phyloP scores from a whole-genome alignment of 2,329 filamentous ascomycete genomes.

The Apiospora sp. region DNA sequence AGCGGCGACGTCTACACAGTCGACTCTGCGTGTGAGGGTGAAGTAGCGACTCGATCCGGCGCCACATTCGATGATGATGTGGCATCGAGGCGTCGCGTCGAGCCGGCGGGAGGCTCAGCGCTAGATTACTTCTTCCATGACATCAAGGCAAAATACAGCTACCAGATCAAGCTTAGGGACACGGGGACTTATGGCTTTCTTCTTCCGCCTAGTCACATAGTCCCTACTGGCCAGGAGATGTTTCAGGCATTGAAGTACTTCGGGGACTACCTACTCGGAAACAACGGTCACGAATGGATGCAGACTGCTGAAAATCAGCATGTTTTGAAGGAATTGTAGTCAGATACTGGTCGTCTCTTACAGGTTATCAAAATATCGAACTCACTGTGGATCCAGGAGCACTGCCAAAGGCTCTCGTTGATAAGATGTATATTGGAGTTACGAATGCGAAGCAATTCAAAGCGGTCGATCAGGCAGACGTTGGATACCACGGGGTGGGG shows the following conservation, averaged over 20 bases:
- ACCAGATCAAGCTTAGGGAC: constrained; percentile 93
- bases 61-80: constrained; percentile 30
- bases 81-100: constrained; percentile 58
- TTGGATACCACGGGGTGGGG: no score
- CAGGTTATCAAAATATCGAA: not conserved
- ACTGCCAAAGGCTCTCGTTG: not conserved
- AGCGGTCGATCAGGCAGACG: not conserved
- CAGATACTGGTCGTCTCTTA: not conserved
- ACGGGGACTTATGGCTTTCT: constrained; percentile 95
- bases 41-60: constrained; percentile 54
- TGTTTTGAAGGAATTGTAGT: not conserved
- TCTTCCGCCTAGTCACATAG: constrained; percentile 83
- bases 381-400: not conserved
- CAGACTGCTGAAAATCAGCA: not conserved
- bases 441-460: not conserved
- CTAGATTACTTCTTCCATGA: constrained; percentile 97
- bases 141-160: constrained; percentile 81
- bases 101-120: constrained; percentile 82
- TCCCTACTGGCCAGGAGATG: constrained; percentile 88
- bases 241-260: constrained; percentile 85
- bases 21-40: constrained; percentile 86
- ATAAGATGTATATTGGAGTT: not conserved
- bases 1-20: constrained; percentile 80
- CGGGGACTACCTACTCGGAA: constrained; percentile 78
- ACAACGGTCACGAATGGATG: constrained; percentile 67